Evolutionary conservation across 31 red algal genomes (phyloP).

Genomic region (Asparagopsis taxiformis): DNA sequence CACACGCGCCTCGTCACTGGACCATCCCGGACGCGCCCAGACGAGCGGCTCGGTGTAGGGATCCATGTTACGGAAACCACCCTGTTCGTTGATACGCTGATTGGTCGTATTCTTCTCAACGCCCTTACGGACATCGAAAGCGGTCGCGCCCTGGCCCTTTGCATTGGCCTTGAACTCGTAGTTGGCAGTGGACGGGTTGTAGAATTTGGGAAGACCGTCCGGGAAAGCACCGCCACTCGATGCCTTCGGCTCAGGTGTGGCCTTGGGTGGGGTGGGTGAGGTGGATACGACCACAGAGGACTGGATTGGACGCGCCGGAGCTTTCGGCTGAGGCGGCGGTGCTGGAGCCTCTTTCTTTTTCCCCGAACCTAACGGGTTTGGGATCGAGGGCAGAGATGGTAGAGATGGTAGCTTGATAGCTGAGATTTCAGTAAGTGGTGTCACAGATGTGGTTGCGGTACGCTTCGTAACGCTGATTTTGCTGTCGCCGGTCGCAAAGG

Average conservation of each 20-base stretch:
- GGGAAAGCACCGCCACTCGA: not conserved
- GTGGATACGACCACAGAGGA: too few relatives aligned
- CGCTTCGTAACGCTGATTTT: not conserved
- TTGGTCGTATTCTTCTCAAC: conserved; percentile 33
- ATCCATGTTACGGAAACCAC: conserved; percentile 80
- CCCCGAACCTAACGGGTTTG: conserved; percentile 6
- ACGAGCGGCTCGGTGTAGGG: conserved; percentile 63
- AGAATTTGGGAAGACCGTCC: conserved; percentile 47
- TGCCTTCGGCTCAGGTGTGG: conserved; percentile 1
- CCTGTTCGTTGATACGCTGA: conserved; percentile 65
- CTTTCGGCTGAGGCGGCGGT: not conserved
- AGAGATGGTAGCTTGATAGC: conserved; percentile 43
- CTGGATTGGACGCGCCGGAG: too few relatives aligned
- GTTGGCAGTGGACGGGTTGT: conserved; percentile 60
- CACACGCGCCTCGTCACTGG: conserved; percentile 40
- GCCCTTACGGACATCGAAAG: conserved; percentile 60
- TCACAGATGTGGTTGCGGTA: not conserved
- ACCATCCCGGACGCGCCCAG: conserved; percentile 70
- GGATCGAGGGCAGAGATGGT: conserved; percentile 49
- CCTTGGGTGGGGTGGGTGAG: conserved; percentile 2
- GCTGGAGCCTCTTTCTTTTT: conserved; percentile 1
- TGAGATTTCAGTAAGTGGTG: conserved; percentile 1
- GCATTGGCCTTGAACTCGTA: conserved; percentile 50
- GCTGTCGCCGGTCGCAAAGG: conserved; percentile 27
- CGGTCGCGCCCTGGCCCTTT: conserved; percentile 66